Evolutionary conservation across 441 rosid species (phyloP).

Genomic region (Gossypium gossypioides): DNA sequence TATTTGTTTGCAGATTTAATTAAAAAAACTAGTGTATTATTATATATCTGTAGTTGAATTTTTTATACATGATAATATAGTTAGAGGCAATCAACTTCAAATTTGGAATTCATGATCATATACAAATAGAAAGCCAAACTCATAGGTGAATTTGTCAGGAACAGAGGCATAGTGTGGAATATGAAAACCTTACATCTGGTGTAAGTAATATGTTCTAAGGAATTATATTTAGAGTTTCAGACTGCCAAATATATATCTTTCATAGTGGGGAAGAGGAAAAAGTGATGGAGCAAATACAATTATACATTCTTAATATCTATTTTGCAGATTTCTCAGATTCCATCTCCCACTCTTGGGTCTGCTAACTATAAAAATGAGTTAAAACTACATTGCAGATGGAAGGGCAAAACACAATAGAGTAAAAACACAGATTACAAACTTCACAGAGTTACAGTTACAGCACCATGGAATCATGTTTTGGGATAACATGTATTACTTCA

Average conservation of each 20-base stretch:
- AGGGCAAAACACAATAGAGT: background rate
- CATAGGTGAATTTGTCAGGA: background rate
- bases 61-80: background rate
- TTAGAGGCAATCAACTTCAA: background rate
- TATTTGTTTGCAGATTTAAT: background rate
- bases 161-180: background rate
- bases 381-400: conserved; percentile 16
- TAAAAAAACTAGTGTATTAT: background rate
- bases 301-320: conserved; percentile 26
- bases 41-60: background rate
- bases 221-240: background rate
- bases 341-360: conserved; percentile 28
- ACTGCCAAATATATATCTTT: background rate
- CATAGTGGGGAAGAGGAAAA: background rate
- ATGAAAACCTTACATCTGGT: background rate
- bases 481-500: background rate
- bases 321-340: conserved; percentile 19
- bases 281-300: conserved; percentile 26
- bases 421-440: background rate
- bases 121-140: background rate
- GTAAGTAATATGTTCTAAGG: background rate
- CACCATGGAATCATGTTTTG: background rate
- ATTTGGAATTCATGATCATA: background rate
- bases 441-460: background rate
- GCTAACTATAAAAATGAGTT: conserved; percentile 22